A percentile compares a stretch with the other conserved stretches of the same genome.
These are phyloP conservation scores for Selaginella tamariscina DNA, from an alignment of 75 land plant genomes.

Conservation along the genomic window DNA sequence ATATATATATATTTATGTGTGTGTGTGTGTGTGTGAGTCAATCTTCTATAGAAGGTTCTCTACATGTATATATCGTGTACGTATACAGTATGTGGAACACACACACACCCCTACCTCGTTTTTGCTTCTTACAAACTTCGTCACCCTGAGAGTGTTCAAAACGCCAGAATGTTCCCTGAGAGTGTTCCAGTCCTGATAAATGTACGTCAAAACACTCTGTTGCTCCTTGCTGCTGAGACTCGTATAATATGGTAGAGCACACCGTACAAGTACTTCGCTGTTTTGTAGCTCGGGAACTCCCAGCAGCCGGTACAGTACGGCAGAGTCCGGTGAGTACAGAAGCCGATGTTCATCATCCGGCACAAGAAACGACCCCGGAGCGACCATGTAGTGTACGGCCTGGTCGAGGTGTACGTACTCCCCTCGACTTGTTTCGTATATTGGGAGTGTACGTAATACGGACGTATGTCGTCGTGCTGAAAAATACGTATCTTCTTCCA, in stretches of 20 bases:
- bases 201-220: conserved; percentile 52
- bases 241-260: conserved; percentile 66
- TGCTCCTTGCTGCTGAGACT: conserved; percentile 42
- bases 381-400: conserved; percentile 44
- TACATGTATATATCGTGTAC: too few species aligned
- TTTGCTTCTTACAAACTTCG: conserved; percentile 85
- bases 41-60: too few species aligned
- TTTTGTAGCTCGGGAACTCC: conserved; percentile 65
- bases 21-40: too few species aligned
- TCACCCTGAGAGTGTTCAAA: conserved; percentile 45
- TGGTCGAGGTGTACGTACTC: conserved; percentile 38
- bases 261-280: conserved; percentile 51
- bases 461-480: conserved; percentile 18
- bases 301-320: conserved; percentile 50
- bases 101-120: conserved; percentile 36
- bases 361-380: conserved; percentile 53
- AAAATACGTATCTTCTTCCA: conserved; percentile 43
- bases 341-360: conserved; percentile 70
- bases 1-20: too few species aligned
- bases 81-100: too few species aligned
- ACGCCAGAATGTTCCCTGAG: conserved; percentile 44
- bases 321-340: conserved; percentile 27
- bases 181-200: conserved; percentile 60
- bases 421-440: conserved; percentile 56
- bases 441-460: conserved; percentile 64